Conservation (phyloP, 768 basidiomycete species). For the Russula sp. region DNA sequence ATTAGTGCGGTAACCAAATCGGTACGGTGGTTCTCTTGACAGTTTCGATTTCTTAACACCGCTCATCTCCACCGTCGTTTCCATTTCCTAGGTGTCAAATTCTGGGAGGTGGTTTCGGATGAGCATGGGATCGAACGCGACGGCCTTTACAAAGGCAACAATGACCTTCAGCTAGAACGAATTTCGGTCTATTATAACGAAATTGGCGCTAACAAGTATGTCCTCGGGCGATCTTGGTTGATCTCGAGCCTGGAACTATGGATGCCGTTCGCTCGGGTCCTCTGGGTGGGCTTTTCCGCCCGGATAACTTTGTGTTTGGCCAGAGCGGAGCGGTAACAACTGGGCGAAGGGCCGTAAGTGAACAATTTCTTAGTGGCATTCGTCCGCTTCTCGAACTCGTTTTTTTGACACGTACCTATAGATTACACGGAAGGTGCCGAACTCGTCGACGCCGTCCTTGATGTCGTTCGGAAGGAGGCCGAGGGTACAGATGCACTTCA, state of each 20-base stretch:
- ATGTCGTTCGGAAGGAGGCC: slow-evolving; percentile 98
- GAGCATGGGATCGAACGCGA: slow-evolving; percentile 96
- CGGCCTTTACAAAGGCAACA: slow-evolving; percentile 89
- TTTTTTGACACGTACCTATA: slow-evolving; percentile 35
- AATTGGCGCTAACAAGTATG: slow-evolving; percentile 92
- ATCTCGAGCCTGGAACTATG: slow-evolving; percentile 98
- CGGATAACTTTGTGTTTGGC: slow-evolving; percentile 98
- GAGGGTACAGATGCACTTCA: slow-evolving; percentile 97
- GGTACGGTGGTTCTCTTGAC: slow-evolving; percentile 52
- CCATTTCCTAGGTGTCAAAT: slow-evolving; percentile 70
- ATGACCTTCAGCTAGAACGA: slow-evolving; percentile 94
- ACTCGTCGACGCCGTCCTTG: slow-evolving; percentile 95
- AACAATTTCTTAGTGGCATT: not conserved
- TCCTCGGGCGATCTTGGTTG: slow-evolving; percentile 95
- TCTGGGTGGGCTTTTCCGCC: slow-evolving; percentile 89
- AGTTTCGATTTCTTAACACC: not conserved
- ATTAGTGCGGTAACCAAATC: slow-evolving; percentile 93
- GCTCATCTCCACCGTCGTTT: slow-evolving; percentile 25
- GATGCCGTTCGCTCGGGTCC: slow-evolving; percentile 89
- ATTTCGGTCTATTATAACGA: slow-evolving; percentile 99
- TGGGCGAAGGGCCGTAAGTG: slow-evolving; percentile 99
- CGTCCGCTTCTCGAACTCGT: not conserved
- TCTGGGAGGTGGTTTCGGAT: slow-evolving; percentile 98
- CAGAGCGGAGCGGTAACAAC: slow-evolving; percentile 98
- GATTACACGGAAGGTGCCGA: slow-evolving; percentile 97